These are phyloP conservation scores for Plasmodium malariae DNA, from an alignment of 169 alveolate genomes.

Conservation along the genomic window DNA sequence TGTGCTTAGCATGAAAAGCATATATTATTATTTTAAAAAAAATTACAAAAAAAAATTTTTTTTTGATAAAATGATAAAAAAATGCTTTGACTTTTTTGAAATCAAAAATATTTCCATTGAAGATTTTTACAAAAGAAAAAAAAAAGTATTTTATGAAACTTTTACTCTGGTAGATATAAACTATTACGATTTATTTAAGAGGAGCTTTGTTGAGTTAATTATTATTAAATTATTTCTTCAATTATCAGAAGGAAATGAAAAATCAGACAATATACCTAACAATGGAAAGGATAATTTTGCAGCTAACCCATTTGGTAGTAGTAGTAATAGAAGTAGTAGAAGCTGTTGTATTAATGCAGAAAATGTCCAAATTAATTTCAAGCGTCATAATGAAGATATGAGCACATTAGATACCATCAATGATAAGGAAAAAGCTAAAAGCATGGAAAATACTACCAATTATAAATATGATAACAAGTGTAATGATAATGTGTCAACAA, in stretches of 20 bases:
- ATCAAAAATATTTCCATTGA: slow-evolving; percentile 7
- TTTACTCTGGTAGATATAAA: slow-evolving; percentile 19
- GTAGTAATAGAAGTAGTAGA: not conserved
- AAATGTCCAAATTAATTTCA: not conserved
- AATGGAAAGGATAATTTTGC: not conserved
- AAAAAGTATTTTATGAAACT: slow-evolving; percentile 33
- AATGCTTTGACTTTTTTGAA: slow-evolving; percentile 23
- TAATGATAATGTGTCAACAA: not conserved
- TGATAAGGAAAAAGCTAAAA: not conserved
- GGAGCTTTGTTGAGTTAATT: slow-evolving; percentile 28
- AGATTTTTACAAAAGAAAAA: slow-evolving; percentile 22
- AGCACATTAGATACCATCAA: too few species aligned
- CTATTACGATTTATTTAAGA: slow-evolving; percentile 37
- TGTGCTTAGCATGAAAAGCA: slow-evolving; percentile 38
- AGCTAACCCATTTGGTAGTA: too few species aligned
- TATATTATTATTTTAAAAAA: slow-evolving; percentile 59
- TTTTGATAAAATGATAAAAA: slow-evolving; percentile 39
- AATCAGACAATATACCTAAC: not conserved
- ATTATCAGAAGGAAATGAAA: slow-evolving; percentile 11
- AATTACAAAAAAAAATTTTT: slow-evolving; percentile 27
- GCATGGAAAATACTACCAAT: not conserved
- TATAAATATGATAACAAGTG: not conserved
- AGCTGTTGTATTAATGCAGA: not conserved
- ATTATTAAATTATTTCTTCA: slow-evolving; percentile 44
- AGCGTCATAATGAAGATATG: too few species aligned